A percentile compares a stretch with the other conserved stretches of the same genome.
phyloP scores from a whole-genome alignment of 371 early-diverging fungal species.

The Mucor ambiguus region DNA sequence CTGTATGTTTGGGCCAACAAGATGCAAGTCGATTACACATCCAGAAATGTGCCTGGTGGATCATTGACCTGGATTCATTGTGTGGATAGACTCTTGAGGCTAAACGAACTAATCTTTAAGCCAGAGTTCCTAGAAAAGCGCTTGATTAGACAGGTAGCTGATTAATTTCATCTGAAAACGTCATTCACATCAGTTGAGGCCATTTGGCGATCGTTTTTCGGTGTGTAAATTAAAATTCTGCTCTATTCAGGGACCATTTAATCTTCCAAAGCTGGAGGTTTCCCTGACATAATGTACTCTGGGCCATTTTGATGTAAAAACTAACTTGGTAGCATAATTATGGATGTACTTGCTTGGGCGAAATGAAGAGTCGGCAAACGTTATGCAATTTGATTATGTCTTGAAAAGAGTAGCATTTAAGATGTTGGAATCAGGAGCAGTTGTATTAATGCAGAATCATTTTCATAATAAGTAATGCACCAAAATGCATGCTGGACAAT shows the following conservation, averaged over 20 bases:
- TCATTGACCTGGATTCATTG: neutral
- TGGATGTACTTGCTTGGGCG: neutral
- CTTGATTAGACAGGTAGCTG: neutral
- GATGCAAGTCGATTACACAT: neutral
- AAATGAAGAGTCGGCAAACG: neutral
- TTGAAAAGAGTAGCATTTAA: neutral
- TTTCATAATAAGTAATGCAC: neutral
- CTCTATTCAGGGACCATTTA: neutral
- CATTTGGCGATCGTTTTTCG: neutral
- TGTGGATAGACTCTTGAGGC: neutral
- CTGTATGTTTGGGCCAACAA: neutral
- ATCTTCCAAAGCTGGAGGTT: neutral
- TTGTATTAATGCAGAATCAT: neutral
- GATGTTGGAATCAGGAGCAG: neutral
- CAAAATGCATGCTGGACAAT: neutral
- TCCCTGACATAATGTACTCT: neutral
- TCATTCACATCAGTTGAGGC: neutral
- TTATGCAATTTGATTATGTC: neutral
- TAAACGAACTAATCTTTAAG: neutral
- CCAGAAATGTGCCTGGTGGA: neutral
- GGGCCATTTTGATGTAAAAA: neutral
- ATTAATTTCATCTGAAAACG: neutral
- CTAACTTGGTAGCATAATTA: neutral
- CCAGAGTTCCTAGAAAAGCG: neutral
- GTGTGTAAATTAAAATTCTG: neutral